Evolutionary conservation across 2,329 filamentous ascomycete species (phyloP).

Genomic region (Aspergillus puulaauensis): DNA sequence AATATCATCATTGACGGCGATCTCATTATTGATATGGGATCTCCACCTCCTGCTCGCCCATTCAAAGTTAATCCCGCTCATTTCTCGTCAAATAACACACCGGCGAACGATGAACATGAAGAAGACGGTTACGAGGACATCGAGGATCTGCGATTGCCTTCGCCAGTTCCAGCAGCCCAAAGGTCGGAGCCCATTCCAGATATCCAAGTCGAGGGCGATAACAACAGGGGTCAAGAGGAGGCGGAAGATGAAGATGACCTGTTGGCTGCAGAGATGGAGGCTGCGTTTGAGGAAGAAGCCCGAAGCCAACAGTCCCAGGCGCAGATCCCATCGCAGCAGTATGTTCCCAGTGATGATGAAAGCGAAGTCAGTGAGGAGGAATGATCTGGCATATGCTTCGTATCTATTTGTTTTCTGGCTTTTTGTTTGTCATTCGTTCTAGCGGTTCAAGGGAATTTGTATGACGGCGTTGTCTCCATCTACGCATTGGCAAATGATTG

Average conservation of each 20-base stretch:
- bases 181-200: conserved; percentile 15
- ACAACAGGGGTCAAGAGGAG: conserved; percentile 18
- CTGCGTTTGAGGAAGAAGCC: conserved; percentile 51
- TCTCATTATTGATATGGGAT: conserved; percentile 51
- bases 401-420: conserved; percentile 1
- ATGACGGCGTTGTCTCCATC: conserved; percentile 7
- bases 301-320: conserved; percentile 32
- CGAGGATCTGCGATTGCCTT: conserved; percentile 38
- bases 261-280: conserved; percentile 59
- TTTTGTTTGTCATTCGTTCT: neutral
- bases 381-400: conserved; percentile 30
- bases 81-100: conserved; percentile 44
- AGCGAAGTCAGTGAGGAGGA: conserved; percentile 69
- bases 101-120: conserved; percentile 33
- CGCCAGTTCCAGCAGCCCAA: conserved; percentile 29
- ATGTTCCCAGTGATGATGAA: conserved; percentile 52
- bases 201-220: conserved; percentile 30
- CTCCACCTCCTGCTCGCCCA: conserved; percentile 41
- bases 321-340: conserved; percentile 27
- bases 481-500: conserved; percentile 11
- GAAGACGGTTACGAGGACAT: conserved; percentile 42
- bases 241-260: conserved; percentile 48
- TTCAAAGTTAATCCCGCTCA: conserved; percentile 42
- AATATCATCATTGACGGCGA: conserved; percentile 49
- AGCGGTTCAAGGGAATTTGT: neutral